Evolutionary conservation across 352 stramenopile genomes (phyloP).

Genomic region (Globisporangium abappressorium): DNA sequence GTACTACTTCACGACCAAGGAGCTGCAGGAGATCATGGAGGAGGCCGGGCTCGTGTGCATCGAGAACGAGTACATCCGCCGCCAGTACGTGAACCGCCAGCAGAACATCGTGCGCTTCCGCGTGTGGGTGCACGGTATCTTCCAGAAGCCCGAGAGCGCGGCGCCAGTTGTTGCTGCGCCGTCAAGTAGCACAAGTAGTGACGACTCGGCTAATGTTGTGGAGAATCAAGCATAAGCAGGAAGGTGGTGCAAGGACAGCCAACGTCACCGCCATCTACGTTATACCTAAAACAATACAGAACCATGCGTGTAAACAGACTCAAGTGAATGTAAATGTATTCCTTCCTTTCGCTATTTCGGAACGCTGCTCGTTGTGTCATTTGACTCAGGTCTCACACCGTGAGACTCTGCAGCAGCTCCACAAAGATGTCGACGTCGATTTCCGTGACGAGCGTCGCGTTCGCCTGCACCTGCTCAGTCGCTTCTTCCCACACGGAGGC

Average conservation of each 20-base stretch:
- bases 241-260: not conserved
- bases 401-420: conserved; percentile 51
- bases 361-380: not conserved
- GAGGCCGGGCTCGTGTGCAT: conserved; percentile 54
- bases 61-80: conserved; percentile 86
- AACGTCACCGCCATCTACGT: not conserved
- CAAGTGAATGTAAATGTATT: not conserved
- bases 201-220: not conserved
- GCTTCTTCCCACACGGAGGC: conserved; percentile 39
- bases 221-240: not conserved
- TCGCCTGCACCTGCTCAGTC: conserved; percentile 28
- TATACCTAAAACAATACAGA: not conserved
- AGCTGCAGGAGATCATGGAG: conserved; percentile 64
- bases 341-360: not conserved
- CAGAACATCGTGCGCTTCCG: conserved; percentile 85
- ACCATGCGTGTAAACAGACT: not conserved
- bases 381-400: conserved; percentile 9
- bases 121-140: conserved; percentile 86
- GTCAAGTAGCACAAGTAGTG: not conserved
- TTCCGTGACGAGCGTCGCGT: conserved; percentile 65
- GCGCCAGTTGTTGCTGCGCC: not conserved
- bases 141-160: conserved; percentile 59
- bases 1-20: conserved; percentile 93
- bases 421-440: conserved; percentile 62
- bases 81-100: conserved; percentile 85